phyloP scores from a whole-genome alignment of 2,329 filamentous ascomycete genomes.

The Blastomyces emzantsi region DNA sequence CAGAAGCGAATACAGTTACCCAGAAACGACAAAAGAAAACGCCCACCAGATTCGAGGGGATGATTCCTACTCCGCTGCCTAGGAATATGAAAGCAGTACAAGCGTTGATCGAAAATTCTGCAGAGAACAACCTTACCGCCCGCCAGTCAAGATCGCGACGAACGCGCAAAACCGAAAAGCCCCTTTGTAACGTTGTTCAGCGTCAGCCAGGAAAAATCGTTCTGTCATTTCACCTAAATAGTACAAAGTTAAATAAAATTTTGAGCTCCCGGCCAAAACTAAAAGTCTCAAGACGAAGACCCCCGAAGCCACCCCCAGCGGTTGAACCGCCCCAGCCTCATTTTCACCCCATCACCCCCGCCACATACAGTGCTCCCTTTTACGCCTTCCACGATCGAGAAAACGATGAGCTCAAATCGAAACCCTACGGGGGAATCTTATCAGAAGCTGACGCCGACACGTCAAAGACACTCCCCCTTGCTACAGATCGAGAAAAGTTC shows the following conservation, averaged over 20 bases:
- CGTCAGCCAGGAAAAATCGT: conserved; percentile 43
- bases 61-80: conserved; percentile 8
- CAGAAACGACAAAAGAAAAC: conserved; percentile 42
- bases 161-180: conserved; percentile 37
- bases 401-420: conserved; percentile 77
- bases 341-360: conserved; percentile 51
- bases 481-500: conserved; percentile 74
- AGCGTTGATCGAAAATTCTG: conserved; percentile 44
- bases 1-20: conserved; percentile 39
- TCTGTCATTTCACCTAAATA: conserved; percentile 51
- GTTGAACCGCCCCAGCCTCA: conserved; percentile 43
- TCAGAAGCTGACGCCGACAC: conserved; percentile 86
- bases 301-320: conserved; percentile 34
- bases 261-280: conserved; percentile 52
- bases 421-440: conserved; percentile 91
- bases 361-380: conserved; percentile 65
- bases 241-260: conserved; percentile 52
- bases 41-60: conserved; percentile 21
- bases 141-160: conserved; percentile 50
- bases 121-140: conserved; percentile 32
- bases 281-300: conserved; percentile 39
- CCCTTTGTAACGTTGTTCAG: conserved; percentile 33
- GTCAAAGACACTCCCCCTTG: conserved; percentile 70
- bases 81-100: conserved; percentile 7
- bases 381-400: conserved; percentile 87